Evolutionary conservation across 805 yeast genomes (phyloP).

Genomic region (Metschnikowia santaceciliae): DNA sequence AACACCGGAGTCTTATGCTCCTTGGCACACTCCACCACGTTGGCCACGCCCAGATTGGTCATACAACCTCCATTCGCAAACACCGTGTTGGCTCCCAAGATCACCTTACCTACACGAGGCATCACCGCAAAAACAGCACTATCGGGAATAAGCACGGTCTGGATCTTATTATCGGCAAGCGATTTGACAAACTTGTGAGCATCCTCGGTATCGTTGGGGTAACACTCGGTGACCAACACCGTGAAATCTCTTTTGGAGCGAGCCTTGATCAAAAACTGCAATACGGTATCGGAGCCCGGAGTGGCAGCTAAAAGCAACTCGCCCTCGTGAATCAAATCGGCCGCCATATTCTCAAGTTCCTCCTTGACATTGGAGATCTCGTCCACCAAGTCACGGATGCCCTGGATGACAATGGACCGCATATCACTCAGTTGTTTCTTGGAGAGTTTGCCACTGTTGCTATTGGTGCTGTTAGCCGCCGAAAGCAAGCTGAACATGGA

Average conservation of each 20-base stretch:
- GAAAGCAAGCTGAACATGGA: constrained; percentile 85
- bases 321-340: constrained; percentile 91
- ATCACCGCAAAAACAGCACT: constrained; percentile 90
- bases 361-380: constrained; percentile 88
- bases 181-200: constrained; percentile 79
- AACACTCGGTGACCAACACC: constrained; percentile 86
- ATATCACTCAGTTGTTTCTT: constrained; percentile 56
- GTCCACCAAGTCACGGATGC: constrained; percentile 86
- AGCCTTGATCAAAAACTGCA: constrained; percentile 82
- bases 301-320: constrained; percentile 88
- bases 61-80: constrained; percentile 96
- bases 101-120: constrained; percentile 96
- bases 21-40: constrained; percentile 93
- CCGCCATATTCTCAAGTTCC: constrained; percentile 84
- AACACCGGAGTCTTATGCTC: constrained; percentile 95
- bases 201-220: constrained; percentile 76
- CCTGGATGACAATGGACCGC: constrained; percentile 84
- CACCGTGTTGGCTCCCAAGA: constrained; percentile 87
- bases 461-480: constrained; percentile 32
- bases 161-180: constrained; percentile 80
- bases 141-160: constrained; percentile 89
- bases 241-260: constrained; percentile 87
- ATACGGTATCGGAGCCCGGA: constrained; percentile 84
- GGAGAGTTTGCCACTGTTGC: constrained; percentile 24
- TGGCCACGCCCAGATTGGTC: constrained; percentile 83